Base-by-base conservation (phyloP, 768 basidiomycete genomes). In the Kwoniella pini region DNA sequence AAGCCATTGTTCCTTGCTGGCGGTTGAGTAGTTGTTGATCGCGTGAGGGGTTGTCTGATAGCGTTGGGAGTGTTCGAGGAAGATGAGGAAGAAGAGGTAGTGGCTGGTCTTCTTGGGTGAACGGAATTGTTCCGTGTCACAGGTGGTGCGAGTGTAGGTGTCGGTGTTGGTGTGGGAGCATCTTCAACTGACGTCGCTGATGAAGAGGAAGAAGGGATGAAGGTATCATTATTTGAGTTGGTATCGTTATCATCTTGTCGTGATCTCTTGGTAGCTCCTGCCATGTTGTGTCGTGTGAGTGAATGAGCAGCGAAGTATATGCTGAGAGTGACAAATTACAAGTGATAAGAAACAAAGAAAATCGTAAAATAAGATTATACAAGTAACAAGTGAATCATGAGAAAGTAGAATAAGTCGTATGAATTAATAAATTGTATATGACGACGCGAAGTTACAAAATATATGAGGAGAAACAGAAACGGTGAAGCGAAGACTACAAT, bases 11-110 rank as follows among this genome's bases (percentile, higher is more conserved):
- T 55, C 38, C 44, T 46, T 36, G 57, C n/a, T 38, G 46, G 49
- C 11, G 26, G 38, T 45, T 57, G 57, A 15, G 60, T 64, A 3
- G 70, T 57, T 11, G 67, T 56, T 24, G 69, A 71, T 31, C 66
- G 66, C 22, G 69, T 71, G 28, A 68, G 56, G 31, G 64, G 63
- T 19, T 64, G 68, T 33, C 68, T 56, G 9, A 56, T n/a, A 22
- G 65, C n/a, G 21, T 55, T 62, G 3, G 67, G 27, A 43, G 61
- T 22, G 45, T 24, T 24, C 22, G 33, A 36, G 15, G 33, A 7
- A 36, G 33, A 36, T 7, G 33, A 7, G 33, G 33, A 36, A 36
- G 33, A 7, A 36, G 33, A 36, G 44, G 30, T 58, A 36, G 30
- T 50, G 33, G 59, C n/a, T 30, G n/a, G 55, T 6, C 40, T n/a